Evolutionary conservation across 202 grass and related monocot species (phyloP).

Genomic region (Musa balbisiana): DNA sequence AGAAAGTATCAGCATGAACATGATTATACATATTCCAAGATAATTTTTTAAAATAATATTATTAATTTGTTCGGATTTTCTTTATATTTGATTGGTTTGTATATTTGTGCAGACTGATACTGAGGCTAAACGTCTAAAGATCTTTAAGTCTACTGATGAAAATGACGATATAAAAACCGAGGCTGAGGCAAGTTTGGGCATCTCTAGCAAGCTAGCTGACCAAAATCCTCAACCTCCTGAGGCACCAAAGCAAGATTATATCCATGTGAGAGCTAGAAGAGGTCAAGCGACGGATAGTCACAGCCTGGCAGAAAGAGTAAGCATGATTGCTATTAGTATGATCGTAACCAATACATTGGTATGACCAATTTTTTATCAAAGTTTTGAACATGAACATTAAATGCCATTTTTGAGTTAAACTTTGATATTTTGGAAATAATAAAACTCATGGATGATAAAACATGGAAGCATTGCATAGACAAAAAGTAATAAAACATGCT

Average conservation of each 20-base stretch:
- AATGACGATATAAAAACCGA: conserved; percentile 48
- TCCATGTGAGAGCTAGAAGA: conserved; percentile 92
- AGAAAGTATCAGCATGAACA: not conserved
- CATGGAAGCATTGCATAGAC: no score
- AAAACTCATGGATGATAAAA: no score
- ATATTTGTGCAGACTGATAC: conserved; percentile 43
- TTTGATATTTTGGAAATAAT: no score
- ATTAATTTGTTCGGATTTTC: not conserved
- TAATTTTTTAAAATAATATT: no score
- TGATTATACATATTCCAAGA: not conserved
- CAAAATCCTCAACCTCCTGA: conserved; percentile 43
- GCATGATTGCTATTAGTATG: conserved; percentile 2
- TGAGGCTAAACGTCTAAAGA: conserved; percentile 55
- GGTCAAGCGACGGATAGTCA: conserved; percentile 96
- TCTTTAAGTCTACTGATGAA: conserved; percentile 52
- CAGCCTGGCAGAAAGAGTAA: conserved; percentile 93
- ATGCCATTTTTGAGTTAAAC: not conserved
- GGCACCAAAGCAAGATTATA: conserved; percentile 83
- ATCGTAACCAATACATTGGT: not conserved
- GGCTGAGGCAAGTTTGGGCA: conserved; percentile 49
- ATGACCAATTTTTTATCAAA: no score
- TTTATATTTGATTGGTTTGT: conserved; percentile 11
- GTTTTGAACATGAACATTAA: not conserved
- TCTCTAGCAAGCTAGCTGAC: conserved; percentile 38
- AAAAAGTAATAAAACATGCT: not conserved